A percentile compares a stretch with the other conserved stretches of the same genome.
Evolutionary conservation across 305 asterid species (phyloP).

Genomic region (Salvia sclarea): DNA sequence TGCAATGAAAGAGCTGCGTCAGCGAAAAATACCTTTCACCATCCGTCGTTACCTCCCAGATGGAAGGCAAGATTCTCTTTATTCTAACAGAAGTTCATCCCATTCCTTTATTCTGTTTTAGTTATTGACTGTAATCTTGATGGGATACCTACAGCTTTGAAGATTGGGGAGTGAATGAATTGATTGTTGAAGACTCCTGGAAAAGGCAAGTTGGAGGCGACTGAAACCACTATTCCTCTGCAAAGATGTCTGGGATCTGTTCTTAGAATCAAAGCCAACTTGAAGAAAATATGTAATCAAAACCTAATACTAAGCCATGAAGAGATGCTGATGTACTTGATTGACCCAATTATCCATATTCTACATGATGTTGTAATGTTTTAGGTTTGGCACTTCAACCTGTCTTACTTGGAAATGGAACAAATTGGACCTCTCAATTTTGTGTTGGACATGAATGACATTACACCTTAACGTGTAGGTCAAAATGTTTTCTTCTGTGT

Average conservation of each 20-base stretch:
- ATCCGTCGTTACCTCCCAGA: constrained; percentile 86
- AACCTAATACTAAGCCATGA: not conserved
- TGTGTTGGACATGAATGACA: not conserved
- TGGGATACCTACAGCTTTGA: constrained; percentile 56
- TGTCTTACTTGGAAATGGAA: not conserved
- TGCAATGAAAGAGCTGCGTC: constrained; percentile 89
- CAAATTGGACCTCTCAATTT: not conserved
- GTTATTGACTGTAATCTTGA: constrained; percentile 4
- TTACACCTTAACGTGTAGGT: too few relatives aligned
- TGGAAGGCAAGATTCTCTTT: constrained; percentile 58
- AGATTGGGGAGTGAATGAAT: constrained; percentile 93
- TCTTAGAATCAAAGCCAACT: not conserved
- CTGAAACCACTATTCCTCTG: constrained; percentile 29
- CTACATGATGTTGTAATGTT: not conserved
- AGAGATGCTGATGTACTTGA: not conserved
- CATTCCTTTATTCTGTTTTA: not conserved
- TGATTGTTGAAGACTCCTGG: constrained; percentile 95
- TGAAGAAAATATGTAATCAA: not conserved
- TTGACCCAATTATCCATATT: not conserved
- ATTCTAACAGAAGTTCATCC: not conserved
- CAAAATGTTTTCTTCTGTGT: too few relatives aligned
- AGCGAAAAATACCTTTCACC: constrained; percentile 81
- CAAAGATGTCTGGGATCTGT: constrained; percentile 1
- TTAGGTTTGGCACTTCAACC: not conserved
- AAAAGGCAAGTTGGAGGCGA: constrained; percentile 93